Base-by-base conservation (phyloP, 306 rosid species). In the Citrullus amarus region DNA sequence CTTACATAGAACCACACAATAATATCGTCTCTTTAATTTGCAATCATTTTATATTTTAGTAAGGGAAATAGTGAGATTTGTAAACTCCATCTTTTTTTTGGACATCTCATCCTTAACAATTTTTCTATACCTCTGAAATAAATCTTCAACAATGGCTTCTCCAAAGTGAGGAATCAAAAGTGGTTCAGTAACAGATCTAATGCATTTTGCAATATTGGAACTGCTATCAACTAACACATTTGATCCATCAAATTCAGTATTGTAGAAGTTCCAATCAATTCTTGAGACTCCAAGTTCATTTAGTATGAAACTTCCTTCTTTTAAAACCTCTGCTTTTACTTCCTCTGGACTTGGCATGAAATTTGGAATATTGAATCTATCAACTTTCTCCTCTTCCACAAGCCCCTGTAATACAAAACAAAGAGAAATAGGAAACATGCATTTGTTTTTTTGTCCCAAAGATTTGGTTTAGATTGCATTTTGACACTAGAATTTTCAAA, bases 141-240 rank as follows among this genome's bases (percentile, higher is more conserved):
- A 43, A 2, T 84, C 80, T 10, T 90, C 88, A 38, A 84, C 67
- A 43, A 82, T 59, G 30, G 36, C 60, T 70, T 81, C 73, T 2
- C 84, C 88, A 71, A 90, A 83, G 18, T 76, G 82, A 2, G n/a
- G 39, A 13, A 56, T 51, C 13, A 88, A 61, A 53, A 86, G 73
- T 9, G 93, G 82, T 78, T 90, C 91, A 32, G 8, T 39, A 44
- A 61, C 73, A 0, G 89, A 87, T 72, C 86, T 81, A 0, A 53
- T 46, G 50, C 36, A 82, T 6, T 79, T 81, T n/a, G 90, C 81
- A 9, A 79, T 18, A 30, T 60, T 39, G 5, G 5, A 39, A 39
- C 44, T 39, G 44, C 36, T 32, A 32, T 32, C 36, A 32, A 32
- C 36, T 32, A 2, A 32, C 36, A 32, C 36, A 32, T 32, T 38